A percentile compares a stretch with the other conserved stretches of the same genome.
Evolutionary conservation across 441 rosid genomes (phyloP).

Genomic region (Arabidopsis hybrid): DNA sequence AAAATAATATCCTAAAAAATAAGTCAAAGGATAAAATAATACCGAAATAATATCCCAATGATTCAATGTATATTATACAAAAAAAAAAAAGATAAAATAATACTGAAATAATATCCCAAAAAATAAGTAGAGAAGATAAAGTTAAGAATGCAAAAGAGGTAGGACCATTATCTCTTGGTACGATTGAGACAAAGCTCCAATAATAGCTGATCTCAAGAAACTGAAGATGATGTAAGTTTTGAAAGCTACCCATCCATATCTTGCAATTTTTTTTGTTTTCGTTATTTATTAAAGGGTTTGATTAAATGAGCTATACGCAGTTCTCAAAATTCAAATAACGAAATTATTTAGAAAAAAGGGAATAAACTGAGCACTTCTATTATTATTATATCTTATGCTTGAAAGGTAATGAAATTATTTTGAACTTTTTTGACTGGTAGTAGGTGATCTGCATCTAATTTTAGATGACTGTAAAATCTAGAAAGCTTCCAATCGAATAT

Average conservation of each 20-base stretch:
- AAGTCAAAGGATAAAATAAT: no score
- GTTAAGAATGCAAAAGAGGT: slow-evolving; percentile 25
- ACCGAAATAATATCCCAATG: no score
- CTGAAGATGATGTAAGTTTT: slow-evolving; percentile 38
- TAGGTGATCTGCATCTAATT: slow-evolving; percentile 16
- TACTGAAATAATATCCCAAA: background rate
- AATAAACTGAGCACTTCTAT: background rate
- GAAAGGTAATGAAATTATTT: background rate
- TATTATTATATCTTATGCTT: background rate
- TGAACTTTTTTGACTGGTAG: slow-evolving; percentile 12
- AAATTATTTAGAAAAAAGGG: background rate
- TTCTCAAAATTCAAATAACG: background rate
- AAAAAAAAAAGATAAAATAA: background rate
- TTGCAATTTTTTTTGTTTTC: slow-evolving; percentile 34
- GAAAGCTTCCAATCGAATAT: slow-evolving; percentile 25
- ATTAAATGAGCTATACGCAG: slow-evolving; percentile 1
- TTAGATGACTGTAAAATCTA: slow-evolving; percentile 25
- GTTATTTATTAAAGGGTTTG: background rate
- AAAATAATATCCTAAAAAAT: no score
- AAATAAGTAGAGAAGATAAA: background rate
- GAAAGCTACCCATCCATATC: slow-evolving; percentile 37
- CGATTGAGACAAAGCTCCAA: slow-evolving; percentile 33
- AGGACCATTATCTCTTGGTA: slow-evolving; percentile 38
- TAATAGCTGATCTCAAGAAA: slow-evolving; percentile 33
- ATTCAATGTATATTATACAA: no score